Base-by-base conservation (phyloP, 2,329 filamentous ascomycete genomes). In the Pseudocercospora vitis region DNA sequence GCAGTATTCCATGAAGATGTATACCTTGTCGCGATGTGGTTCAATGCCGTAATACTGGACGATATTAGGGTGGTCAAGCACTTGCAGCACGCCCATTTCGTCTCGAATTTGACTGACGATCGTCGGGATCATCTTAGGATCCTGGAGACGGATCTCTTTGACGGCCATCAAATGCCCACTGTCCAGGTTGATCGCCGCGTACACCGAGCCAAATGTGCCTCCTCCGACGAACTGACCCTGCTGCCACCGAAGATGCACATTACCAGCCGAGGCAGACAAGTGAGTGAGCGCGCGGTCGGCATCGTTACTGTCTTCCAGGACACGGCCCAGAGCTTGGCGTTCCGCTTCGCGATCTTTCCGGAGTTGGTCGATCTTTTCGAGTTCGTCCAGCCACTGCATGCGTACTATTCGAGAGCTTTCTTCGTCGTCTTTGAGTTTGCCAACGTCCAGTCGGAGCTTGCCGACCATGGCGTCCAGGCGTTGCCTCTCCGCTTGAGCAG, bases 1-100 rank as follows among this genome's bases (percentile, higher is more conserved):
- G 72, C 94, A 99, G 73, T 95, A 97, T 72, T 99, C 94, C 94
- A 99, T 99, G 71, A 99, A 99, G 63, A 99, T 96, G 73, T 97
- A 99, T n/a, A 99, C 94, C 69, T 96, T 94, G 78, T 99, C 94
- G 59, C 94, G 84, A 73, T 99, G 94, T 2, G 96, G 94, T 72
- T 99, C 94, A 66, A 99, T 97, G 54, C 94, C 94, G 68, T 94
- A 94, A 73, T 99, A 99, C 7, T 91, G 92, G 18, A 99, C 95
- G 57, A 99, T 89, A 69, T 99, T 99, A 18, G 94, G 94, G 69
- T 99, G 94, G 67, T 99, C 91, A 40, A 99, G 81, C 1, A 96
- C 88, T 72, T 97, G 92, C 45, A 99, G 77, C 4, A 99, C 92
- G 48, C 88, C 87, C 91, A 99, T 97, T 71, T 99, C 94, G 67